phyloP scores from a whole-genome alignment of 495 filamentous ascomycete genomes.

The Aspergillus bertholletiae region DNA sequence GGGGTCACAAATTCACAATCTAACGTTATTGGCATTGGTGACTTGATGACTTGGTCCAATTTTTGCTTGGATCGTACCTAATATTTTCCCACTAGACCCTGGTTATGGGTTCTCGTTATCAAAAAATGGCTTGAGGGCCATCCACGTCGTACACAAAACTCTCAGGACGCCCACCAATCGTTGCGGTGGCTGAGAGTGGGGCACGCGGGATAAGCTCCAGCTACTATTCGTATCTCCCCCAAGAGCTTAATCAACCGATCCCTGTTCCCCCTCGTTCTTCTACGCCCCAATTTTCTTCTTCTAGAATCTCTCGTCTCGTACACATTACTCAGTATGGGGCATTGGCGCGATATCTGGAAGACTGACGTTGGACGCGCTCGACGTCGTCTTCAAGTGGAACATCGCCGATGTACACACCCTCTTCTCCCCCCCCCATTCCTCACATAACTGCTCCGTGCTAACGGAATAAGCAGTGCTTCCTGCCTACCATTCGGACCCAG shows the following conservation, averaged over 20 bases:
- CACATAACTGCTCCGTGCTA: no score
- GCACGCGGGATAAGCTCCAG: neutral
- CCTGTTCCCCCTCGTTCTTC: neutral
- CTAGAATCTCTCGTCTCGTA: neutral
- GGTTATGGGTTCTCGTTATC: no score
- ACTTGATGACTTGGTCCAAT: no score
- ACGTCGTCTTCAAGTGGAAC: conserved; percentile 28
- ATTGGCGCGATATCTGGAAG: conserved; percentile 33
- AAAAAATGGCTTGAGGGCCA: no score
- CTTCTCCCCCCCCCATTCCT: neutral
- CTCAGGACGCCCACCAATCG: no score
- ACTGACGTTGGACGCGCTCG: conserved; percentile 18
- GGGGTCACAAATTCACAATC: neutral
- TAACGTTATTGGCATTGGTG: neutral
- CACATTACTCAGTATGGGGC: conserved; percentile 16
- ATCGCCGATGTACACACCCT: conserved; percentile 38
- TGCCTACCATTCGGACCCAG: conserved; percentile 31
- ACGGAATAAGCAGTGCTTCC: conserved; percentile 31
- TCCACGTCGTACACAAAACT: no score
- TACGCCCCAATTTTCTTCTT: neutral
- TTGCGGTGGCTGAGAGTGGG: neutral
- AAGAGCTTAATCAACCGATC: neutral
- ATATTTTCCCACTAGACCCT: no score
- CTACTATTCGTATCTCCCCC: neutral
- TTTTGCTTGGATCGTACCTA: no score